Conservation (phyloP, 352 stramenopile genomes). For the Phytophthora cactorum region DNA sequence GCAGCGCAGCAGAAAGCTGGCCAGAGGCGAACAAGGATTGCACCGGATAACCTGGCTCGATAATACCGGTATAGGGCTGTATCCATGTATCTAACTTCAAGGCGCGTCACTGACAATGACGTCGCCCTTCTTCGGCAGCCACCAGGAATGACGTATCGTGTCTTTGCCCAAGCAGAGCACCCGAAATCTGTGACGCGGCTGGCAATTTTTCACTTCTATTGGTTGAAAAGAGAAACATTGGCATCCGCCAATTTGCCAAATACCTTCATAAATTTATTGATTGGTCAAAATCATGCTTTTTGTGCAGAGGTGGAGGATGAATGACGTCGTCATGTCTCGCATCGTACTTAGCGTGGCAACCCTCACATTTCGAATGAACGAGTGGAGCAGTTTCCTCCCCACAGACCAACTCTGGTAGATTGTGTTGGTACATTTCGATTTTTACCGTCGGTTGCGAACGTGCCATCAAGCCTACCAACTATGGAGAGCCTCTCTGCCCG, state of each 20-base stretch:
- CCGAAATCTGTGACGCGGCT: conserved; percentile 24
- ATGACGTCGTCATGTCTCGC: conserved; percentile 31
- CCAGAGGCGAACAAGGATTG: too few relatives aligned
- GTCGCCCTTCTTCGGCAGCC: conserved; percentile 18
- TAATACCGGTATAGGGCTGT: too few relatives aligned
- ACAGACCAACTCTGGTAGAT: conserved; percentile 1
- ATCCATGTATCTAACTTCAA: background rate
- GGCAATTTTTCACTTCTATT: background rate
- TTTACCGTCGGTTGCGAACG: conserved; percentile 22
- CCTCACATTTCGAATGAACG: conserved; percentile 28
- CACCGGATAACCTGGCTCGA: too few relatives aligned
- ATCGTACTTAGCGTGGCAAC: conserved; percentile 28
- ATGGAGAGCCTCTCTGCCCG: conserved; percentile 45
- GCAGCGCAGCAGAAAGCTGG: too few relatives aligned
- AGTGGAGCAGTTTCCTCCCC: conserved; percentile 24
- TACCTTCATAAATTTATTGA: background rate
- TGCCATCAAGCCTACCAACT: background rate
- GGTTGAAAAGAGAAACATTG: background rate
- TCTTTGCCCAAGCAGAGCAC: conserved; percentile 20
- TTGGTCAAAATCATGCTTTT: conserved; percentile 15
- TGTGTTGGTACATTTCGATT: conserved; percentile 24
- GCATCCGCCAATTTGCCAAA: conserved; percentile 6
- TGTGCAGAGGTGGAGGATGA: conserved; percentile 4
- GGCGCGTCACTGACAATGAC: conserved; percentile 20
- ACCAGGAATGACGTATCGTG: conserved; percentile 28